Conservation (phyloP, 371 early-diverging fungal genomes). For the Mortierella sp. region DNA sequence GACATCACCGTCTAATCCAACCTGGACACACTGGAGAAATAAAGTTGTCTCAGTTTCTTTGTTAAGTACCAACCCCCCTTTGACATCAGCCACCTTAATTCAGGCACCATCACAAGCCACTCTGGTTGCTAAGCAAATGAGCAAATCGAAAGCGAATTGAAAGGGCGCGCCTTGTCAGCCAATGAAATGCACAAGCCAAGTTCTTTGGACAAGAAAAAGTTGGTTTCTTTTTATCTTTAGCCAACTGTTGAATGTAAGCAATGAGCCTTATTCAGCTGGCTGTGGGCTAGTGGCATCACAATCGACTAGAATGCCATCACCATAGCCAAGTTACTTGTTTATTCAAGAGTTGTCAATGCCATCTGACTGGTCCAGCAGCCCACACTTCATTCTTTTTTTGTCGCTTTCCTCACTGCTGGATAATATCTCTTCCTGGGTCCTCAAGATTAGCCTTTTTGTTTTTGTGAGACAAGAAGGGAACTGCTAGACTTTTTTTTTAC, state of each 20-base stretch:
- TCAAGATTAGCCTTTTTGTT: background rate
- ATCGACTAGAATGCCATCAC: background rate
- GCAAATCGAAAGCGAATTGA: background rate
- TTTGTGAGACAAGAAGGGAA: background rate
- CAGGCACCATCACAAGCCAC: background rate
- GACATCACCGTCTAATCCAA: background rate
- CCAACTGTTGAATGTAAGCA: background rate
- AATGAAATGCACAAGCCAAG: background rate
- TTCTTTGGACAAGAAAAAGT: background rate
- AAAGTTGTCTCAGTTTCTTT: background rate
- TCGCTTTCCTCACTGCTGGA: background rate
- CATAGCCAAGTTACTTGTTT: background rate
- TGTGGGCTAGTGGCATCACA: background rate
- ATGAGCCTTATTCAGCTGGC: too few relatives aligned
- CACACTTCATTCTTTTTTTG: background rate
- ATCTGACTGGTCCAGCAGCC: background rate
- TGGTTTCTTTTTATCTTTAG: background rate
- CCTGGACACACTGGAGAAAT: background rate
- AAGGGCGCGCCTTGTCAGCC: background rate
- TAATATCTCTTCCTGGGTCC: background rate
- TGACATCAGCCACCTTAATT: background rate
- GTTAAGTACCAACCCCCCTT: too few relatives aligned
- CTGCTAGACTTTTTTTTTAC: background rate
- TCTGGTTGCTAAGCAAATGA: background rate
- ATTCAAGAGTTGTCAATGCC: background rate